A percentile compares a stretch with the other conserved stretches of the same genome.
Conservation (phyloP, 1,139 yeast genomes). For the Kluyveromyces sp. region DNA sequence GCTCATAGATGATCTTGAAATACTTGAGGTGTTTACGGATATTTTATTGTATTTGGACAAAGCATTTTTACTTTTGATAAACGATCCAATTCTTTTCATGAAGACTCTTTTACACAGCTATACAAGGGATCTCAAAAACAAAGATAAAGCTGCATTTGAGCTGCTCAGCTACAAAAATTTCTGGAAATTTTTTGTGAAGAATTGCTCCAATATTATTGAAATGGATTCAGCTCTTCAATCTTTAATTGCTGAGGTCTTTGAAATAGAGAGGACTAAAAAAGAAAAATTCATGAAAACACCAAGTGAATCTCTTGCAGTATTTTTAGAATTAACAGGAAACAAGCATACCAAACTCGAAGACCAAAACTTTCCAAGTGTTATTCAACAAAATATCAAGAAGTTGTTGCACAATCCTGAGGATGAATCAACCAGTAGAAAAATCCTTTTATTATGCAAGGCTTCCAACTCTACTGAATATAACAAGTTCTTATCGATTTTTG, state of each 20-base stretch:
- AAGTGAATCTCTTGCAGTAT: constrained; percentile 12
- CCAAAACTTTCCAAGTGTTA: constrained; percentile 24
- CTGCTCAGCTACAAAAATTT: constrained; percentile 24
- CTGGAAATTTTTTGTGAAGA: constrained; percentile 29
- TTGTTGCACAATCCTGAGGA: constrained; percentile 12
- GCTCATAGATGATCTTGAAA: constrained; percentile 21
- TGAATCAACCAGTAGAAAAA: constrained; percentile 13
- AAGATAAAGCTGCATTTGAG: constrained; percentile 19
- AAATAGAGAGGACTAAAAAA: constrained; percentile 22
- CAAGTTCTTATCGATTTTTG: constrained; percentile 26
- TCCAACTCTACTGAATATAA: constrained; percentile 22
- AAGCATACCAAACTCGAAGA: constrained; percentile 3
- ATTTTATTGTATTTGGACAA: constrained; percentile 24
- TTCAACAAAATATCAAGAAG: constrained; percentile 24
- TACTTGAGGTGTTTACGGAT: constrained; percentile 24
- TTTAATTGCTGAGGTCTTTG: constrained; percentile 23
- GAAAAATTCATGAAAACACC: constrained; percentile 18
- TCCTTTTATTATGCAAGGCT: constrained; percentile 19
- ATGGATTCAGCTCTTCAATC: constrained; percentile 24
- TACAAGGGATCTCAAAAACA: constrained; percentile 18
- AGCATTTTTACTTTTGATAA: constrained; percentile 25
- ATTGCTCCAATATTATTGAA: constrained; percentile 21
- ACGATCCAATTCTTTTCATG: constrained; percentile 27
- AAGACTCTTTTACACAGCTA: constrained; percentile 27
- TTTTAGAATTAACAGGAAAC: constrained; percentile 13